Base-by-base conservation (phyloP, 192 early-diverging fungal species). In the Coemansia sp. region DNA sequence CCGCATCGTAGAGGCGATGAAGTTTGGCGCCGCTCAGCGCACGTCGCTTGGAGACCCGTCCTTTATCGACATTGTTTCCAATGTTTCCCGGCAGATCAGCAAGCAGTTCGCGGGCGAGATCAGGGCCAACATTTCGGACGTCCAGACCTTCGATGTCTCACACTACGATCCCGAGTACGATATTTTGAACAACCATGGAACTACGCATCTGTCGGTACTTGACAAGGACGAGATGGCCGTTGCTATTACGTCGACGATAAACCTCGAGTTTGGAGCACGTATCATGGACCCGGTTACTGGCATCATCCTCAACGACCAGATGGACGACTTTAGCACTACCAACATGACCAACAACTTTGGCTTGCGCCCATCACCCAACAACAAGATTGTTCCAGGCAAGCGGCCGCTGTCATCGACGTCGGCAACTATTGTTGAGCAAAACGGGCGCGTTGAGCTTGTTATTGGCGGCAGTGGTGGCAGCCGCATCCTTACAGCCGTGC, bases 321-420 rank as follows among this genome's bases (percentile, higher is more conserved):
- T 97, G 94, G 93, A 97, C 75, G 95, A 98, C 68, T 98, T 97
- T 68, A 91, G 90, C 56, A 92, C 90, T 10, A 89, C 89, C 34
- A 90, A 89, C 61, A 59, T 77, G 9, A 86, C 89, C 9, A 92
- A 94, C 67, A 77, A 70, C 21, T 92, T 92, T 88, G 95, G 94
- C 16, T 81, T 96, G 33, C 84, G 81, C 9, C 95, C 97, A 0
- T 93, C 91, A 19, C 89, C 92, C 6, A 91, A 90, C 81, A 98
- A 98, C 70, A 78, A 82, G 67, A 82, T 87, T 74, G 86, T 87
- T 17, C 94, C 94, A 6, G 73, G 84, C 33, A 98, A 98, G 73
- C 90, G 94, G 4, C 94, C 95, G 0, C 79, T 95, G 67, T 85
- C 74, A 3, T 88, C 64, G 76, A 90, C 83, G 24, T 79, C 64